These are phyloP conservation scores for Lindgomyces ingoldianus DNA, from an alignment of 495 filamentous ascomycete species.

Conservation along the genomic window DNA sequence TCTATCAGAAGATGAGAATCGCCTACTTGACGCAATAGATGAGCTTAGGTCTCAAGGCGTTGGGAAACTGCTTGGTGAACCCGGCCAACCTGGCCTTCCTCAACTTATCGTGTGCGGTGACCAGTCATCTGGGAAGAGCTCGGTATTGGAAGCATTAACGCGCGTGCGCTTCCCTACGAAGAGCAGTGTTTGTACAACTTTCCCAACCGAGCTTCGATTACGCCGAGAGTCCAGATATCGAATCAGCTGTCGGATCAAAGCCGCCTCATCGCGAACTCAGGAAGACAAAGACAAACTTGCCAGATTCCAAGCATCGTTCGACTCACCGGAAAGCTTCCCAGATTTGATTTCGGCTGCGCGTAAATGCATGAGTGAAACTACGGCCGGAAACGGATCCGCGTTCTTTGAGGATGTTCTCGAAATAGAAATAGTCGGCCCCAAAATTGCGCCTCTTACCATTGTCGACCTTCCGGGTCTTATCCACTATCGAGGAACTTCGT, in stretches of 20 bases:
- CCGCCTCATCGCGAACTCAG: constrained; percentile 5
- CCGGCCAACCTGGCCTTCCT: constrained; percentile 18
- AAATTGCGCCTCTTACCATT: constrained; percentile 22
- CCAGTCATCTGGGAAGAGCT: constrained; percentile 30
- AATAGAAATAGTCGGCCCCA: constrained; percentile 20
- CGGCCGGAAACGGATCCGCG: background rate
- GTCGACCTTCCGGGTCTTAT: constrained; percentile 33
- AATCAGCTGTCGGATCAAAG: constrained; percentile 22
- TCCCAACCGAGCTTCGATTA: constrained; percentile 27
- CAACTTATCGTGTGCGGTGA: constrained; percentile 34
- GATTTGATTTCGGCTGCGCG: constrained; percentile 19
- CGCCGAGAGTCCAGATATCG: background rate
- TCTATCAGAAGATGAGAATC: constrained; percentile 7
- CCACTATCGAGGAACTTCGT: background rate
- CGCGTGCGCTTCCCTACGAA: constrained; percentile 27
- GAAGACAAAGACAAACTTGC: constrained; percentile 17
- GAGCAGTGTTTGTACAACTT: constrained; percentile 21
- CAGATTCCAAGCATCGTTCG: constrained; percentile 16
- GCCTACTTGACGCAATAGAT: constrained; percentile 22
- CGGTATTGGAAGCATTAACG: constrained; percentile 27
- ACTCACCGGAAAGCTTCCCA: constrained; percentile 17
- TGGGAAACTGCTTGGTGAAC: constrained; percentile 16
- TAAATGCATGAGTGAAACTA: constrained; percentile 8
- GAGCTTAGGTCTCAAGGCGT: constrained; percentile 26
- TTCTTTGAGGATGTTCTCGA: constrained; percentile 28